Base-by-base conservation (phyloP, 2,329 filamentous ascomycete species). In the Xylariaceae sp. region DNA sequence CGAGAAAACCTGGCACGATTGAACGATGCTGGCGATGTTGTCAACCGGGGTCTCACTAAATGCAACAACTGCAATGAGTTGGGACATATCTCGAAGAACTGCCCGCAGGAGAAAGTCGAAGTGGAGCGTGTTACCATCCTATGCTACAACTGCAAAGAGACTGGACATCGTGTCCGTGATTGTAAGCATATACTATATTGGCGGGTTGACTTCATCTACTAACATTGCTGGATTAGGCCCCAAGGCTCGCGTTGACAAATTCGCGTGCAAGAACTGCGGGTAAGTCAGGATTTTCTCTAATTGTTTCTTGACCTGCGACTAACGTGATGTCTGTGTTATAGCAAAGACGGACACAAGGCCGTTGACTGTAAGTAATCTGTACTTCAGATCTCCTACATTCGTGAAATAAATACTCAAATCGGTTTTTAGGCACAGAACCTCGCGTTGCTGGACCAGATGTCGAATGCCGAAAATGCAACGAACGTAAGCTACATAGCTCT, bases 151-250 rank as follows among this genome's bases (percentile, higher is more conserved):
- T 89, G 87, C 60, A 72, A 77, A 3, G 75, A 78, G 40, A 71
- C 75, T 30, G 86, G 85, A 7, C 86, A 89, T 64, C 84, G 86
- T 55, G 72, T 85, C 50, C 83, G 86, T 50, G 85, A 90, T 61
- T 90, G 87, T 83, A 64, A 70, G 79, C 71, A 51, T n/a, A n/a
- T 12, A 6, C 26, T 19, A 43, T 40, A 3, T 40, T n/a, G 4
- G 9, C 47, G 7, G 6, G 9, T 37, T 39, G 51, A 30, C 47
- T 53, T 19, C 29, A 31, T 30, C 52, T 37, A 57, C 59, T 63
- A 60, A 64, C 54, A 34, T 41, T 12, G 3, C 43, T 5, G 31
- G 4, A 50, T 7, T 54, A 83, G 81, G 83, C 63, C 76, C 80
- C 3, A 70, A 74, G n/a, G 80, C 81, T 29, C 81, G 86, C 48